phyloP scores from a whole-genome alignment of 208 protist genomes.

The Leptomonas pyrrhocoris region DNA sequence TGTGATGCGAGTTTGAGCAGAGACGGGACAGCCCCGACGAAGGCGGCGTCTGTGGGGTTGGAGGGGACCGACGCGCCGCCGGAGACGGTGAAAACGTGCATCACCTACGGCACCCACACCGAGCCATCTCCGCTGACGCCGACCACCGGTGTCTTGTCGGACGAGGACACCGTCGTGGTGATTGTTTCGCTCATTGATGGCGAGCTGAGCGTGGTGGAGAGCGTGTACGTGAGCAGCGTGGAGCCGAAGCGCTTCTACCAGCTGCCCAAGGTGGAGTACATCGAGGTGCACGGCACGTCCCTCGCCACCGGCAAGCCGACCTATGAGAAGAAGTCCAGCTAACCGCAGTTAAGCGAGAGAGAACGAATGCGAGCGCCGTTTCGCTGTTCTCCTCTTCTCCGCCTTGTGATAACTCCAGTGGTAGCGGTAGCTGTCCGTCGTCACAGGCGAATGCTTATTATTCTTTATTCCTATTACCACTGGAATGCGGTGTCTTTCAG shows the following conservation, averaged over 20 bases:
- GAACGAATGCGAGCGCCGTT: background rate
- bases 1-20: background rate
- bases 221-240: constrained; percentile 68
- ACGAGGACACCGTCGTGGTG: constrained; percentile 46
- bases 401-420: too few relatives aligned
- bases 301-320: constrained; percentile 54
- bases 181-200: constrained; percentile 47
- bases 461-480: too few relatives aligned
- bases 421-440: too few relatives aligned
- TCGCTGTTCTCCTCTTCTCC: too few relatives aligned
- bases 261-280: constrained; percentile 77
- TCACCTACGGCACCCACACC: constrained; percentile 17
- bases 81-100: constrained; percentile 13
- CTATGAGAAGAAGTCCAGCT: constrained; percentile 57
- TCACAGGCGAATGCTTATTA: too few relatives aligned
- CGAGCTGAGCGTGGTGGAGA: constrained; percentile 58
- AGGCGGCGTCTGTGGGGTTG: background rate
- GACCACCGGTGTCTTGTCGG: constrained; percentile 18
- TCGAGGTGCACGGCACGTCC: constrained; percentile 71
- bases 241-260: constrained; percentile 84
- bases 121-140: constrained; percentile 23
- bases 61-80: constrained; percentile 4
- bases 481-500: too few relatives aligned
- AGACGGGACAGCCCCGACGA: background rate
- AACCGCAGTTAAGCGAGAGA: background rate